Conservation (phyloP, 2,329 filamentous ascomycete species). For the Neoarthrinium moseri region DNA sequence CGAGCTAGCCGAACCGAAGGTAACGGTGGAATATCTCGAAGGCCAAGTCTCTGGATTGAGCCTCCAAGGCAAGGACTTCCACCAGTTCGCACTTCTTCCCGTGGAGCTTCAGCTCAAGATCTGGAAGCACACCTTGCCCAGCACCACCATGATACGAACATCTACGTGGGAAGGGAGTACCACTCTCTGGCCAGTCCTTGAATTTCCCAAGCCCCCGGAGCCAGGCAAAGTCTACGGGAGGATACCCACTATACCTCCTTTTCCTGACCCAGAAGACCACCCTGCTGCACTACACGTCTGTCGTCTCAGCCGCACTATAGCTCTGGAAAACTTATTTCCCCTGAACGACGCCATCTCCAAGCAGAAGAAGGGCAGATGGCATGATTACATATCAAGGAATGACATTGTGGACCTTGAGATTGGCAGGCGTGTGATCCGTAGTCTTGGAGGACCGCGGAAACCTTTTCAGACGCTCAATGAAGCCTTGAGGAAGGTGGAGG, state of each 20-base stretch:
- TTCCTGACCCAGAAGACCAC: not conserved
- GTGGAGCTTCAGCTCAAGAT: not conserved
- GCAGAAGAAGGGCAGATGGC: not conserved
- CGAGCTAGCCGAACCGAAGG: not conserved
- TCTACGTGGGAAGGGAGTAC: not conserved
- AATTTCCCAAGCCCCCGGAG: not conserved
- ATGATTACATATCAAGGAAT: not conserved
- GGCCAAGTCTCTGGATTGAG: not conserved
- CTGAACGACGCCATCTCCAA: not conserved
- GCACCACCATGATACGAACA: not conserved
- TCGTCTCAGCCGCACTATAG: not conserved
- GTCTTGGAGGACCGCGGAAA: not conserved
- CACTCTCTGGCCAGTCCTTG: not conserved
- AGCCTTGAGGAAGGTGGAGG: not conserved
- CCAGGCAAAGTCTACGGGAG: not conserved
- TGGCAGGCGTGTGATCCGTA: not conserved
- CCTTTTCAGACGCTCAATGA: not conserved
- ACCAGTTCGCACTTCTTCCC: not conserved
- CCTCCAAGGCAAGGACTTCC: not conserved
- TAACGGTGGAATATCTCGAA: not conserved
- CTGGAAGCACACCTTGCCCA: not conserved
- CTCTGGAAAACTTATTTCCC: not conserved
- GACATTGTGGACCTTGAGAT: not conserved
- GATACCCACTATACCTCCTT: not conserved
- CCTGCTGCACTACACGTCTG: not conserved